These are phyloP conservation scores for Auricularia sp. DNA, from an alignment of 768 basidiomycete species.

Conservation along the genomic window DNA sequence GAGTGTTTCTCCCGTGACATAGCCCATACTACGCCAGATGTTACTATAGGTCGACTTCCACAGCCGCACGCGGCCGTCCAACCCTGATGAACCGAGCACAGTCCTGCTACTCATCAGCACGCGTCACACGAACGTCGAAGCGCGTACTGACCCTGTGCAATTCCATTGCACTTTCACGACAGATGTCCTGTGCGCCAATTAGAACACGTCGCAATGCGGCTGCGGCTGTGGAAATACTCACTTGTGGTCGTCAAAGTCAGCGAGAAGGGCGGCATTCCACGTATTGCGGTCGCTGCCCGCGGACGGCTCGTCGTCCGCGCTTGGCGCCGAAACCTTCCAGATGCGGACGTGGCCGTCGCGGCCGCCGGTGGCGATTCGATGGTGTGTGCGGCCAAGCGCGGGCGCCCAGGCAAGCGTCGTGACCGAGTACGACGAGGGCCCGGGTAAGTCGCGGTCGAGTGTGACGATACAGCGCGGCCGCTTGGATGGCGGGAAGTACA, in stretches of 20 bases:
- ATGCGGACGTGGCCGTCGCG: constrained; percentile 84
- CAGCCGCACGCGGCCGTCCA: constrained; percentile 70
- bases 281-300: constrained; percentile 25
- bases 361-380: constrained; percentile 84
- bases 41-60: constrained; percentile 81
- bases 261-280: constrained; percentile 47
- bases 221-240: constrained; percentile 14
- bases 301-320: constrained; percentile 39
- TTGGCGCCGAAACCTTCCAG: constrained; percentile 69
- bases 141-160: constrained; percentile 44
- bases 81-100: constrained; percentile 71
- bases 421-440: constrained; percentile 46
- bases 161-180: constrained; percentile 73
- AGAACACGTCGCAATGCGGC: constrained; percentile 43
- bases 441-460: background rate
- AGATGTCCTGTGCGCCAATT: too few relatives aligned
- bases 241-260: constrained; percentile 84
- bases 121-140: too few relatives aligned
- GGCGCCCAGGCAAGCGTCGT: constrained; percentile 91
- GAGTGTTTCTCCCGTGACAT: constrained; percentile 57
- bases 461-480: constrained; percentile 53
- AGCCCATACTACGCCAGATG: constrained; percentile 77
- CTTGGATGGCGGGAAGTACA: constrained; percentile 10
- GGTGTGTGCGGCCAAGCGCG: constrained; percentile 86
- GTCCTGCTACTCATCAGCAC: constrained; percentile 25